These are phyloP conservation scores for Canna indica DNA, from an alignment of 176 grass and related monocot species.

Conservation along the genomic window DNA sequence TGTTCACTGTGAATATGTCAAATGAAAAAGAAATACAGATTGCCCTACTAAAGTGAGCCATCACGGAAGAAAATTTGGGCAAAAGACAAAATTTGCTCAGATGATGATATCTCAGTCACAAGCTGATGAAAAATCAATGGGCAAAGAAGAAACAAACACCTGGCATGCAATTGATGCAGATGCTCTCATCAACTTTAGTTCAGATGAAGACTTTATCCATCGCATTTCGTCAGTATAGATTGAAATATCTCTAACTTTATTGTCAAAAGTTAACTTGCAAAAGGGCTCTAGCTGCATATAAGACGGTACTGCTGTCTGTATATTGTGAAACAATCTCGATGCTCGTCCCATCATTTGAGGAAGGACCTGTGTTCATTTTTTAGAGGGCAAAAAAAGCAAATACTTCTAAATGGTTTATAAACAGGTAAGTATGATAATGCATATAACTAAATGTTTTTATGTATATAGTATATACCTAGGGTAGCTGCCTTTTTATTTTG, in stretches of 20 bases:
- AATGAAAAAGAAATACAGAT: slow-evolving; percentile 29
- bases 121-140: slow-evolving; percentile 19
- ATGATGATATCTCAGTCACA: slow-evolving; percentile 22
- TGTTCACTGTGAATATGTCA: no score
- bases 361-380: slow-evolving; percentile 55
- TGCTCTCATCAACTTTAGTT: slow-evolving; percentile 75
- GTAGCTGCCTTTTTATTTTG: not conserved
- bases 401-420: not conserved
- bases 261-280: slow-evolving; percentile 37
- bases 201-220: slow-evolving; percentile 78
- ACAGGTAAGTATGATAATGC: not conserved
- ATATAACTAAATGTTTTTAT: not conserved
- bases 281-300: slow-evolving; percentile 75
- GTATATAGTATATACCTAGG: not conserved
- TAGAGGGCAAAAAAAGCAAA: not conserved
- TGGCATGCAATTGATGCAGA: slow-evolving; percentile 89
- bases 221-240: slow-evolving; percentile 65
- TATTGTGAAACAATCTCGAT: slow-evolving; percentile 74
- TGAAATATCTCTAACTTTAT: slow-evolving; percentile 63
- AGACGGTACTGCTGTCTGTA: slow-evolving; percentile 42
- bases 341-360: slow-evolving; percentile 57
- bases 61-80: no score
- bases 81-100: no score
- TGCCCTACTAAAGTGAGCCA: slow-evolving; percentile 61
- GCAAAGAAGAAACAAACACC: slow-evolving; percentile 25